A percentile compares a stretch with the other conserved stretches of the same genome.
Conservation (phyloP, 306 rosid species). For the Purshia tridentata region DNA sequence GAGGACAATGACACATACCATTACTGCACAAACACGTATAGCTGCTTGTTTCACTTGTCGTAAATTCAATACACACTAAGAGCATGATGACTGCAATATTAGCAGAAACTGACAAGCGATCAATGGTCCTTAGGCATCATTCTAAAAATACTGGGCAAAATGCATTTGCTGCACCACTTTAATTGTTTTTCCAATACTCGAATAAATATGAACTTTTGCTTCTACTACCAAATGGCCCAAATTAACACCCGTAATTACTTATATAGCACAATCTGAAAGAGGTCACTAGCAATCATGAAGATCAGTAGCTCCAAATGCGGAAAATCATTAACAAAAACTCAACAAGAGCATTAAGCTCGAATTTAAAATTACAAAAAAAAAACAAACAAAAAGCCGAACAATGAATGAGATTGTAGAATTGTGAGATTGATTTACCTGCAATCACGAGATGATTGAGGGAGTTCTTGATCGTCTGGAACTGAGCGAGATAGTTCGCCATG, state of each 20-base stretch:
- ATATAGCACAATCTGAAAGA: not conserved
- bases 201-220: not conserved
- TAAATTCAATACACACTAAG: not conserved
- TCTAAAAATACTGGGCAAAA: not conserved
- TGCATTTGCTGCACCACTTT: not conserved
- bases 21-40: not conserved
- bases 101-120: not conserved
- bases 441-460: slow-evolving; percentile 85
- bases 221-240: slow-evolving; percentile 14
- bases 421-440: slow-evolving; percentile 51
- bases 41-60: slow-evolving; percentile 2
- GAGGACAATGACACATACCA: slow-evolving; percentile 24
- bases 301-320: slow-evolving; percentile 31
- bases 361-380: not conserved
- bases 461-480: slow-evolving; percentile 88
- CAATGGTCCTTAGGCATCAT: not conserved
- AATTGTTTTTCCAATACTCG: not conserved
- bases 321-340: slow-evolving; percentile 5
- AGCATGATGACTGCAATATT: not conserved
- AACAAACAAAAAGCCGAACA: not conserved
- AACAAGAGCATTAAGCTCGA: slow-evolving; percentile 21
- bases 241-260: slow-evolving; percentile 1
- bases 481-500: slow-evolving; percentile 96
- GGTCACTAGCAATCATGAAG: slow-evolving; percentile 5
- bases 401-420: not conserved